phyloP scores from a whole-genome alignment of 352 stramenopile genomes.

The Albugo laibachii region DNA sequence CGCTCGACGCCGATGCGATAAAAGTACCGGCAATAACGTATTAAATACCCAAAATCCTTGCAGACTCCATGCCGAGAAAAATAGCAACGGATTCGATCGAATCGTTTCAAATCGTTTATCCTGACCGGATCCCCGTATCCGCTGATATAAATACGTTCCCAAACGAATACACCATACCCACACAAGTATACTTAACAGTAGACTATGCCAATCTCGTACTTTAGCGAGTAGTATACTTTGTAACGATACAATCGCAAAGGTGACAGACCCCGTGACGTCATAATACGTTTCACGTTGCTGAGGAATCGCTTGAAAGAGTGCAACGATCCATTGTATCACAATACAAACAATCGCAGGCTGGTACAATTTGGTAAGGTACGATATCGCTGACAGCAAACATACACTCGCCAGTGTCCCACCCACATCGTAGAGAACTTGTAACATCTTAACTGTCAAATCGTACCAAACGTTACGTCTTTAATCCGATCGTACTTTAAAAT shows the following conservation, averaged over 20 bases:
- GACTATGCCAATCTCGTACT: slow-evolving; percentile 20
- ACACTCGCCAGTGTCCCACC: no score
- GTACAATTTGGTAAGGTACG: no score
- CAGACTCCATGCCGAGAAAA: slow-evolving; percentile 62
- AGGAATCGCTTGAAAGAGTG: slow-evolving; percentile 39
- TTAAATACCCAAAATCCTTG: slow-evolving; percentile 71
- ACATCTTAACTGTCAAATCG: no score
- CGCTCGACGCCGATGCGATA: slow-evolving; percentile 3
- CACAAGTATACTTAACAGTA: slow-evolving; percentile 38
- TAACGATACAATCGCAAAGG: slow-evolving; percentile 37
- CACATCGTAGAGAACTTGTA: no score
- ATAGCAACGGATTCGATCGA: slow-evolving; percentile 30
- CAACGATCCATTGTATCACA: slow-evolving; percentile 33
- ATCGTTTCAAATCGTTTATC: slow-evolving; percentile 64
- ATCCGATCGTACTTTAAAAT: no score
- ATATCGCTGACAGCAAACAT: no score
- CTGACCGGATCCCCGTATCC: slow-evolving; percentile 38
- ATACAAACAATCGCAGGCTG: no score
- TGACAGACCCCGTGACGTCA: slow-evolving; percentile 63
- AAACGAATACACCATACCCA: slow-evolving; percentile 63
- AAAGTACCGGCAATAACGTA: slow-evolving; percentile 45
- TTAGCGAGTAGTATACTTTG: slow-evolving; percentile 14
- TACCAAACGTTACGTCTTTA: no score
- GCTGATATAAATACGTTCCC: slow-evolving; percentile 54
- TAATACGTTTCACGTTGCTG: slow-evolving; percentile 60